phyloP scores from a whole-genome alignment of 495 filamentous ascomycete genomes.

The Talaromyces nanjingensis region DNA sequence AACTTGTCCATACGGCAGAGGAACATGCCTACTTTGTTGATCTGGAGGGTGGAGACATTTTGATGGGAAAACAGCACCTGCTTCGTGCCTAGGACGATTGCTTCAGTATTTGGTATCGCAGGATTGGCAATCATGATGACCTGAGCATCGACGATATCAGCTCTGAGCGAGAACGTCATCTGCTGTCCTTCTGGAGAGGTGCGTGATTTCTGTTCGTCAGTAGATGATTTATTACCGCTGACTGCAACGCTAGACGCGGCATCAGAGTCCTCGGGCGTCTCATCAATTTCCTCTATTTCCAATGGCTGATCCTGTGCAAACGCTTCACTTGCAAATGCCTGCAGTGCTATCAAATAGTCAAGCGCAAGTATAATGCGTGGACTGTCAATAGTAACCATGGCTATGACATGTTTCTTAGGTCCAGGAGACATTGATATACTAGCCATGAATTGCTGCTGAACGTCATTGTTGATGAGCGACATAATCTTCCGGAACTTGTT shows the following conservation, averaged over 20 bases:
- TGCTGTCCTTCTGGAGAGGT: conserved; percentile 27
- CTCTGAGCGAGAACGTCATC: conserved; percentile 79
- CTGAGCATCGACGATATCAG: conserved; percentile 93
- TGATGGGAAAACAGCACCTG: conserved; percentile 89
- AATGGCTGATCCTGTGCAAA: conserved; percentile 55
- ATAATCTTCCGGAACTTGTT: conserved; percentile 98
- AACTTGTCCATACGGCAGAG: conserved; percentile 97
- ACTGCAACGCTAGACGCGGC: conserved; percentile 44
- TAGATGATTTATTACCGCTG: conserved; percentile 24
- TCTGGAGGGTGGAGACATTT: conserved; percentile 85
- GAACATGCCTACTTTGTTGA: conserved; percentile 94
- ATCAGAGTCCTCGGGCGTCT: conserved; percentile 52
- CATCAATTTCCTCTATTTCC: conserved; percentile 48
- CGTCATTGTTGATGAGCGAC: conserved; percentile 88
- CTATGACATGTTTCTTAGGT: conserved; percentile 73
- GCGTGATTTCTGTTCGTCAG: background rate
- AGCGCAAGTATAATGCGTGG: conserved; percentile 90
- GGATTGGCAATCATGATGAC: conserved; percentile 95
- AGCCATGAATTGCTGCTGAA: conserved; percentile 95
- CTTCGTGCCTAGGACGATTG: conserved; percentile 91
- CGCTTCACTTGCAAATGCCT: conserved; percentile 67
- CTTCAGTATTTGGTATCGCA: conserved; percentile 79
- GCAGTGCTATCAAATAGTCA: conserved; percentile 88
- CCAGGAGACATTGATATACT: conserved; percentile 89
- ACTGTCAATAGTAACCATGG: conserved; percentile 91